phyloP scores from a whole-genome alignment of 2,329 filamentous ascomycete genomes.

The Endocalyx cinctus region DNA sequence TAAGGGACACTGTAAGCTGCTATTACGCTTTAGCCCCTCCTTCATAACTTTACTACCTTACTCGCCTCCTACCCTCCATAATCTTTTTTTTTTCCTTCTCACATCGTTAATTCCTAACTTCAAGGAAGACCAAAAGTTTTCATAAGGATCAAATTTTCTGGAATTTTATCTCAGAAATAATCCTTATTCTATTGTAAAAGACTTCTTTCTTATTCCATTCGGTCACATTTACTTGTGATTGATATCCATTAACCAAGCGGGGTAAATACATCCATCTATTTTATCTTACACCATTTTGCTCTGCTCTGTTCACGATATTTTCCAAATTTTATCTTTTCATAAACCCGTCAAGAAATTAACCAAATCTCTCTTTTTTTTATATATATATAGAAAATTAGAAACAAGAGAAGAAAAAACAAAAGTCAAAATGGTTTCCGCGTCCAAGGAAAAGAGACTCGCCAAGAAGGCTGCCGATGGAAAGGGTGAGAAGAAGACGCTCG shows the following conservation, averaged over 20 bases:
- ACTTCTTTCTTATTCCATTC: neutral
- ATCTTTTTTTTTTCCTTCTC: too few relatives aligned
- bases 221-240: neutral
- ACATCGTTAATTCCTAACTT: too few relatives aligned
- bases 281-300: neutral
- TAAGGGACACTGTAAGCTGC: too few relatives aligned
- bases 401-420: conserved; percentile 1
- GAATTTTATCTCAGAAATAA: too few relatives aligned
- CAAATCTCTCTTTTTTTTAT: conserved; percentile 2
- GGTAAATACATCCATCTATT: conserved; percentile 10
- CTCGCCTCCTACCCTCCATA: too few relatives aligned
- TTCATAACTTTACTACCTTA: too few relatives aligned
- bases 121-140: too few relatives aligned
- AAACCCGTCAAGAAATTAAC: conserved; percentile 3
- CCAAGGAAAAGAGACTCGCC: conserved; percentile 68
- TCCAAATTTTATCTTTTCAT: neutral
- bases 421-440: conserved; percentile 60
- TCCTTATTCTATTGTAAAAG: too few relatives aligned
- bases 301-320: too few relatives aligned
- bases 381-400: conserved; percentile 7
- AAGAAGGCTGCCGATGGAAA: conserved; percentile 70
- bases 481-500: conserved; percentile 71
- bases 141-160: too few relatives aligned
- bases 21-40: too few relatives aligned
- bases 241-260: conserved; percentile 10